Percentiles rank a stretch among this genome's conserved stretches.
Conservation (phyloP, 441 rosid genomes). For the Populus hybrid region DNA sequence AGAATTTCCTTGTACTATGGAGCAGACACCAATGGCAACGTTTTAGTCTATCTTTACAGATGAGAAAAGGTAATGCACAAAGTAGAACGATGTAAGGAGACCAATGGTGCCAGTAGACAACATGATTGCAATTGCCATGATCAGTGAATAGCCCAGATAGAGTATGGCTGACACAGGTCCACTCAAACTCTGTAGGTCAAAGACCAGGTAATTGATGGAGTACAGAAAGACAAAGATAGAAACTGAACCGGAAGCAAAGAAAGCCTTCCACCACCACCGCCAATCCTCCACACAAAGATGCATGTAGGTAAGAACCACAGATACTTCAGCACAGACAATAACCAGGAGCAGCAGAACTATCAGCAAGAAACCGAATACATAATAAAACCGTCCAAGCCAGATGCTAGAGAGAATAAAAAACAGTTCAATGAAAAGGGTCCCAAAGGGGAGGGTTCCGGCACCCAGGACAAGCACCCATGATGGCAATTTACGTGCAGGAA, state of each 20-base stretch:
- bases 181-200: slow-evolving; percentile 86
- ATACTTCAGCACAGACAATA: slow-evolving; percentile 90
- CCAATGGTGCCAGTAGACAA: slow-evolving; percentile 87
- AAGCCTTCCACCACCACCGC: slow-evolving; percentile 99
- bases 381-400: slow-evolving; percentile 94
- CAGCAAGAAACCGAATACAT: slow-evolving; percentile 89
- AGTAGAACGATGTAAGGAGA: slow-evolving; percentile 78
- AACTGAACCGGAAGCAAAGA: slow-evolving; percentile 92
- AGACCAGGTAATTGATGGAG: slow-evolving; percentile 89
- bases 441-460: slow-evolving; percentile 96
- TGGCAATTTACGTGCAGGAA: slow-evolving; percentile 89
- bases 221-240: slow-evolving; percentile 79
- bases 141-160: slow-evolving; percentile 81
- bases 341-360: slow-evolving; percentile 67
- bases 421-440: slow-evolving; percentile 91
- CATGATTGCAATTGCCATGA: slow-evolving; percentile 96
- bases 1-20: slow-evolving; percentile 18
- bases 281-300: slow-evolving; percentile 97
- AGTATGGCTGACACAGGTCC: slow-evolving; percentile 92
- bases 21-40: slow-evolving; percentile 10
- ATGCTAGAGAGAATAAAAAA: slow-evolving; percentile 94
- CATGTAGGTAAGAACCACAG: slow-evolving; percentile 94
- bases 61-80: slow-evolving; percentile 93
- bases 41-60: slow-evolving; percentile 87
- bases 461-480: slow-evolving; percentile 99